phyloP scores from a whole-genome alignment of 306 rosid species.

The Cercis canadensis region DNA sequence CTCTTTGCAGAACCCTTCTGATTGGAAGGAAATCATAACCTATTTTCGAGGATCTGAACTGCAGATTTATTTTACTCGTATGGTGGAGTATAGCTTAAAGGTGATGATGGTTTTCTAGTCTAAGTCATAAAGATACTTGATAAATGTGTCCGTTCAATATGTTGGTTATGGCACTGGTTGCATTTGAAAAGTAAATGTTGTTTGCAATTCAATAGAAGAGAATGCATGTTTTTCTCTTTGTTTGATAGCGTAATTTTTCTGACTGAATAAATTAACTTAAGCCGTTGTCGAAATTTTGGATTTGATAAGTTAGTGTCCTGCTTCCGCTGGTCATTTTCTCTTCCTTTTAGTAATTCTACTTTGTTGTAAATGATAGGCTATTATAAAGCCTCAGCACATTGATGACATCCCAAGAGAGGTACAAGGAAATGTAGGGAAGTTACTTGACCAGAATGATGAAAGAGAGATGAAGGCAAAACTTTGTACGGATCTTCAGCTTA shows the following conservation, averaged over 20 bases:
- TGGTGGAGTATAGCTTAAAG: slow-evolving; percentile 92
- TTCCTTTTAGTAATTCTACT: slow-evolving; percentile 3
- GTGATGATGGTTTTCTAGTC: too few relatives aligned
- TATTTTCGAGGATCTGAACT: slow-evolving; percentile 95
- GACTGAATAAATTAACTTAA: too few relatives aligned
- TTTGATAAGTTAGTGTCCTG: not conserved
- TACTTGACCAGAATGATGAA: slow-evolving; percentile 88
- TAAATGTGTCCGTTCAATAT: too few relatives aligned
- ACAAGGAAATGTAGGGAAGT: slow-evolving; percentile 97
- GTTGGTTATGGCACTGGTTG: too few relatives aligned
- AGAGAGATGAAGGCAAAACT: slow-evolving; percentile 72
- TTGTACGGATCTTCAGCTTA: slow-evolving; percentile 84
- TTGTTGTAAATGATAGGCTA: slow-evolving; percentile 55
- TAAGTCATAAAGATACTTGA: too few relatives aligned
- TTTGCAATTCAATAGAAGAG: too few relatives aligned
- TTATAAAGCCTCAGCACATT: slow-evolving; percentile 97
- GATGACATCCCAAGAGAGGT: slow-evolving; percentile 98
- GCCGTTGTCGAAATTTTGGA: not conserved
- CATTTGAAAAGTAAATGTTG: too few relatives aligned
- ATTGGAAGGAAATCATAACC: slow-evolving; percentile 97
- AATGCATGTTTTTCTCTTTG: too few relatives aligned
- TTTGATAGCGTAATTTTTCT: too few relatives aligned
- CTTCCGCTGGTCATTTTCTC: not conserved
- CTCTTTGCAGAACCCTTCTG: slow-evolving; percentile 85
- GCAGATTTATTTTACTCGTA: slow-evolving; percentile 97